Base-by-base conservation (phyloP, 1,284 basidiomycete species). In the Ceratobasidium sp. region DNA sequence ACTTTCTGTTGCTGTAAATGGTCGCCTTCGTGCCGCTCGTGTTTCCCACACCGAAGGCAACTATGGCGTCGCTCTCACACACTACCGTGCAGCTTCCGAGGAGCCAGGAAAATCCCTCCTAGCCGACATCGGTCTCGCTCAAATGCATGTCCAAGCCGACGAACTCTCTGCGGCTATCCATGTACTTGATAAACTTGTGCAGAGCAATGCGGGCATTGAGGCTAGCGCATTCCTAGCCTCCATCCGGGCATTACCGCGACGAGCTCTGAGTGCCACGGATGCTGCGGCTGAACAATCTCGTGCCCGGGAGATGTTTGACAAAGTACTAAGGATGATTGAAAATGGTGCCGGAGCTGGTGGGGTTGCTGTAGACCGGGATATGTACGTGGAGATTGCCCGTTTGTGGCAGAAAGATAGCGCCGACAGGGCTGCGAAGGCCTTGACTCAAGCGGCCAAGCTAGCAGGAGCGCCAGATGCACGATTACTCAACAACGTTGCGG, bases 201-300 rank as follows among this genome's bases (percentile, higher is more conserved):
- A 91, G 76, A 80, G 86, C 21, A 62, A 50, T 14, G 65, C 72
- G 8, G 59, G 65, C 14, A 71, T 92, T 10, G 94, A 97, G 82
- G 94, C 93, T 1, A 89, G 88, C 12, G 90, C 92, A n/a, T 89
- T 96, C 80, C 88, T 97, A 52, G 95, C 95, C 1, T 93, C 93
- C 0, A 86, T 98, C 8, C 88, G 93, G 46, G 89, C 92, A 0
- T 88, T 89, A 78, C 88, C 91, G 6, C 88, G 92, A 61, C 89
- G 90, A 0, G 93, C 92, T 70, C 86, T 95, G 57, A 91, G 91
- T 0, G 85, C 85, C 58, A 84, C 89, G 6, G 94, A 96, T 74
- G 81, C 89, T 57, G 83, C 86, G 0, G 85, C 88, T 69, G 95
- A 97, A 77, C 89, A 88, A 72, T 78, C 82, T 2, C 88, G 87